Percentiles rank a stretch among this genome's conserved stretches.
These are phyloP conservation scores for Scorias spongiosa DNA, from an alignment of 2,329 filamentous ascomycete species.

Conservation along the genomic window DNA sequence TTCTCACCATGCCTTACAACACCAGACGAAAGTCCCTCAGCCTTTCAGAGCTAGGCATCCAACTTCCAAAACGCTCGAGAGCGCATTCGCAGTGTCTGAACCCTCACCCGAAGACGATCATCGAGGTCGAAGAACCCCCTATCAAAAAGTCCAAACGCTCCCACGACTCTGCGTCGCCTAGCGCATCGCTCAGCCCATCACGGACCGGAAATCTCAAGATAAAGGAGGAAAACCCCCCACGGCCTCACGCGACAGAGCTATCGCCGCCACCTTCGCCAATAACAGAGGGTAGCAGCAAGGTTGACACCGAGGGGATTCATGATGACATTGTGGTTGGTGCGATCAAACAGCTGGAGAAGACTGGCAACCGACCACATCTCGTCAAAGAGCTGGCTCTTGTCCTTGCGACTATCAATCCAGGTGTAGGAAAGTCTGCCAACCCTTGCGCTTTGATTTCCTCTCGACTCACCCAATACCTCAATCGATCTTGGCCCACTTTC, in stretches of 20 bases:
- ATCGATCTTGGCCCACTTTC: conserved; percentile 63
- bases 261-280: conserved; percentile 69
- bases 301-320: conserved; percentile 72
- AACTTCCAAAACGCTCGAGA: conserved; percentile 46
- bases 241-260: conserved; percentile 39
- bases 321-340: conserved; percentile 92
- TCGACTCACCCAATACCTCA: conserved; percentile 74
- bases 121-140: conserved; percentile 41
- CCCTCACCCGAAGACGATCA: conserved; percentile 46
- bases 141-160: conserved; percentile 58
- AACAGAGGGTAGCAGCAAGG: conserved; percentile 35
- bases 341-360: conserved; percentile 74
- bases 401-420: conserved; percentile 58
- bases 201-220: conserved; percentile 28
- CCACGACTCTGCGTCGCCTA: conserved; percentile 37
- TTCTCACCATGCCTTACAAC: conserved; percentile 69
- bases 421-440: conserved; percentile 89
- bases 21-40: conserved; percentile 93
- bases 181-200: conserved; percentile 28
- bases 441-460: conserved; percentile 92
- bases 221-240: conserved; percentile 34
- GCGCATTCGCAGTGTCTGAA: conserved; percentile 26
- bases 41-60: conserved; percentile 81
- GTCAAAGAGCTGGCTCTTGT: conserved; percentile 84
- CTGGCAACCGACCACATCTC: conserved; percentile 80